Evolutionary conservation across 805 yeast species (phyloP), one percentile per base, ranked within the genome.

Genomic region (Candida manassasensis): DNA sequence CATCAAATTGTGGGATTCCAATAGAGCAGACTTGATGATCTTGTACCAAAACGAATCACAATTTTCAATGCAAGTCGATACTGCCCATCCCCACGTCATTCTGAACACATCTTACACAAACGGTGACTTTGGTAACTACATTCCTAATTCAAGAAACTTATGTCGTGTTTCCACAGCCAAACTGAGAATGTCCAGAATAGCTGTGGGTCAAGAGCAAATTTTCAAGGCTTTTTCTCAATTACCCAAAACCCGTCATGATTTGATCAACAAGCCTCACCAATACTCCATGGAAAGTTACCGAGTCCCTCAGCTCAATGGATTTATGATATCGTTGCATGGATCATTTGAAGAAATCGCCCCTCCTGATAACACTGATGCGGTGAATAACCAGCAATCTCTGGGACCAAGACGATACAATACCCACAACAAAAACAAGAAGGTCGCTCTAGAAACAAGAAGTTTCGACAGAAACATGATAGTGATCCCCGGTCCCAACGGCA

Each of bases 401-500:
- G 42, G 44, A 3, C 44, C 47, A 7, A 40, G 51, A 30, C 35
- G 52, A 21, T 47, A 43, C 21, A 35, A 41, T 17, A 30, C 40
- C 39, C 50, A 36, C 43, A 50, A 41, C 40, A 50, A 52, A 32
- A 53, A 59, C 30, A 62, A 63, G 36, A 60, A 57, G 38, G 37
- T 53, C 14, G 55, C 70, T 19, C 59, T 81, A 22, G 63, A 75
- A 4, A 70, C 69, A 45, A 82, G 93, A 53, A 77, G 93, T 7
- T 93, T 93, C 57, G 98, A 93, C 56, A 73, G 98, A 52, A 71
- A 81, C 0, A 79, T 93, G 53, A 67, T 85, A n/a, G 80, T 88
- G 2, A 79, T 84, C 10, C 81, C 80, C 2, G 82, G 81, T 10
- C 74, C 79, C 12, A 71, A 73, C 38, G 84, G 88, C 4, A 63